phyloP scores from a whole-genome alignment of 768 basidiomycete genomes.

The Lactarius quietus region DNA sequence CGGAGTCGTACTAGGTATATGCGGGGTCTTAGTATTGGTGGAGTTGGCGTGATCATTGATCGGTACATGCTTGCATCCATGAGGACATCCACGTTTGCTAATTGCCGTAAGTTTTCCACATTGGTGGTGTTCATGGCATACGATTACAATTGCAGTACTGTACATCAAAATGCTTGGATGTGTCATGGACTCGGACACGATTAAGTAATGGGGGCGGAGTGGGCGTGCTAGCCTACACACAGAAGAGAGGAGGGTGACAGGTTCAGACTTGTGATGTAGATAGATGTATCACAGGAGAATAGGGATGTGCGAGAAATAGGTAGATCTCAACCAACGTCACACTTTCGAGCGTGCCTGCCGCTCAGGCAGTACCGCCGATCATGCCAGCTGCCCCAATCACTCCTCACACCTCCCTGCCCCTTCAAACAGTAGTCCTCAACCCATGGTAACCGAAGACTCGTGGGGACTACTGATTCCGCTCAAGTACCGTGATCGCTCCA shows the following conservation, averaged over 20 bases:
- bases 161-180: constrained; percentile 15
- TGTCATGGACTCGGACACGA: not conserved
- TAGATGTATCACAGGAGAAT: constrained; percentile 13
- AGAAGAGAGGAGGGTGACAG: not conserved
- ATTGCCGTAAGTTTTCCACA: not conserved
- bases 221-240: not conserved
- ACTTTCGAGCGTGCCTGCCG: too few relatives aligned
- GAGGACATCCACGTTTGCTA: not conserved
- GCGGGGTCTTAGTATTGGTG: too few relatives aligned
- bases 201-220: constrained; percentile 4
- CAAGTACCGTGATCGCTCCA: too few relatives aligned
- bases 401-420: too few relatives aligned
- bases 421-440: too few relatives aligned
- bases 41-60: not conserved
- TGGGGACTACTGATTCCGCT: too few relatives aligned
- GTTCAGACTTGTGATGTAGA: not conserved
- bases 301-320: constrained; percentile 1
- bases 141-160: constrained; percentile 3
- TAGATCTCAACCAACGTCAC: too few relatives aligned
- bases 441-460: too few relatives aligned
- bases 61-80: not conserved
- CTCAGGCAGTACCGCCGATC: too few relatives aligned
- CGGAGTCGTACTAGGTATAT: not conserved
- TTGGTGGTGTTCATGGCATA: not conserved
- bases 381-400: too few relatives aligned